A percentile compares a stretch with the other conserved stretches of the same genome.
These are phyloP conservation scores for Brettanomyces custersianus DNA, from an alignment of 805 yeast species.

Conservation along the genomic window DNA sequence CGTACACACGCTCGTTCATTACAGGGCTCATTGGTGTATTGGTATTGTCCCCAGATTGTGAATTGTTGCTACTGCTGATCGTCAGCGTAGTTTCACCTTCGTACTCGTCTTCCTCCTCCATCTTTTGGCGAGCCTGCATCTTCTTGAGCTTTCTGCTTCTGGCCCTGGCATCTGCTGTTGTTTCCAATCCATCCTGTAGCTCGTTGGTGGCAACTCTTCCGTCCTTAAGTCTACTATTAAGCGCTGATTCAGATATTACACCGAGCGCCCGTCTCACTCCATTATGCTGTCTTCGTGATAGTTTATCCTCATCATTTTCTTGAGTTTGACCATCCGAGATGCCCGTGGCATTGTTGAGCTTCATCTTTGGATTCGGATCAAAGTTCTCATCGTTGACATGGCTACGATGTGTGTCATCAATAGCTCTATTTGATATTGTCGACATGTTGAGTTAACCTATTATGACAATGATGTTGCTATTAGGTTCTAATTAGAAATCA, in stretches of 20 bases:
- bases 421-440: too few relatives aligned
- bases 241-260: conserved; percentile 18
- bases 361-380: conserved; percentile 1
- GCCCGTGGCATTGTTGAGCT: conserved; percentile 2
- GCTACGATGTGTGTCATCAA: too few relatives aligned
- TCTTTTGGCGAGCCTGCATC: conserved; percentile 1
- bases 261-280: conserved; percentile 21
- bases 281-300: background rate
- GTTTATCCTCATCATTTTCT: background rate
- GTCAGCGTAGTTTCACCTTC: too few relatives aligned
- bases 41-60: conserved; percentile 4
- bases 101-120: conserved; percentile 9
- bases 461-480: too few relatives aligned
- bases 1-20: conserved; percentile 37
- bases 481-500: too few relatives aligned
- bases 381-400: conserved; percentile 2
- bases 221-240: conserved; percentile 9
- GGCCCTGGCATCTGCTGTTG: conserved; percentile 3
- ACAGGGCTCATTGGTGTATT: conserved; percentile 51
- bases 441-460: too few relatives aligned
- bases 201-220: conserved; percentile 3
- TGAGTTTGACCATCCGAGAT: too few relatives aligned
- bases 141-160: conserved; percentile 7
- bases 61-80: conserved; percentile 27
- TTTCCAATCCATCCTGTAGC: conserved; percentile 1